Evolutionary conservation across 768 basidiomycete genomes (phyloP).

Genomic region (Tulasnella sp.): DNA sequence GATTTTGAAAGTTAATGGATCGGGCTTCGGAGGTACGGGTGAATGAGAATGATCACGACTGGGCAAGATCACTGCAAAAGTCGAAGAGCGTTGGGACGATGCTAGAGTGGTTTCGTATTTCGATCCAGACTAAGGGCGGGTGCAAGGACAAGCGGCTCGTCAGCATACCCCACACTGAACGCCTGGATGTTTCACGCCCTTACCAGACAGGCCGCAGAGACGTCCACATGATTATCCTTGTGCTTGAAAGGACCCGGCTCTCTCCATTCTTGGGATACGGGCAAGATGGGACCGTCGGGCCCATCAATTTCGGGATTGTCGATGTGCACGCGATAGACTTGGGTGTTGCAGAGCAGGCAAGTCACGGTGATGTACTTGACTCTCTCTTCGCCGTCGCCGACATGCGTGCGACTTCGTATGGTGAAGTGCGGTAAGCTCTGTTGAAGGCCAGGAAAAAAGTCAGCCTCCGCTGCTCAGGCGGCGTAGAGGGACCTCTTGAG

Average conservation of each 20-base stretch:
- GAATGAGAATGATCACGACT: neutral
- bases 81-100: constrained; percentile 16
- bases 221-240: constrained; percentile 18
- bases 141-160: neutral
- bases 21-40: neutral
- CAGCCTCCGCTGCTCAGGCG: neutral
- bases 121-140: constrained; percentile 14
- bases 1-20: constrained; percentile 15
- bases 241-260: constrained; percentile 4
- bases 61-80: constrained; percentile 21
- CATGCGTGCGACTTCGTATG: constrained; percentile 17
- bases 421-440: constrained; percentile 25
- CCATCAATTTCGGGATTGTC: constrained; percentile 14
- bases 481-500: neutral
- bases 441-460: neutral
- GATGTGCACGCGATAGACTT: constrained; percentile 20
- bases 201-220: constrained; percentile 24
- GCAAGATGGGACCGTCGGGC: constrained; percentile 22
- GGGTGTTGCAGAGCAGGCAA: constrained; percentile 25
- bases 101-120: constrained; percentile 1
- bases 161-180: neutral
- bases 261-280: constrained; percentile 20
- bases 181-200: neutral
- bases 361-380: constrained; percentile 19
- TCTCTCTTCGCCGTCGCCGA: constrained; percentile 9